Base-by-base conservation (phyloP, 441 rosid genomes). In the Cnidoscolus chayamansa region DNA sequence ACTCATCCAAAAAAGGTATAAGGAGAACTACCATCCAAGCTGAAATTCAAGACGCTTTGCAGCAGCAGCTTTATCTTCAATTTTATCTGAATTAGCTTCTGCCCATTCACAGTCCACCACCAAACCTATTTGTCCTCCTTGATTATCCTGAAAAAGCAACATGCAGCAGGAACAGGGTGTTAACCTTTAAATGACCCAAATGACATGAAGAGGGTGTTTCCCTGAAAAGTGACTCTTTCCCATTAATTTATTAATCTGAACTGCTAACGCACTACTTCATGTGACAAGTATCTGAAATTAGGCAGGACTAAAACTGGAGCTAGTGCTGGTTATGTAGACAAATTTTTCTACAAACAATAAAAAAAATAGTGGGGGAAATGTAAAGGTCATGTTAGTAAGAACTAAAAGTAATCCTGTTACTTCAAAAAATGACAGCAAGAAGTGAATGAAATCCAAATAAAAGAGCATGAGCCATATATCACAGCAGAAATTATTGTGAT, bases 81-180 rank as follows among this genome's bases (percentile, higher is more conserved):
- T 40, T 78, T 77, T 84, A 55, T 86, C 93, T 3, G 97, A 87
- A 78, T 87, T 85, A 66, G 97, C 76, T 76, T 94, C 97, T 19
- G 97, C 91, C 98, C 98, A 92, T 83, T 94, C 98, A 82, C 95
- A 92, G 76, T 92, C 98, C 43, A 94, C 82, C 50, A 86, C 87
- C 70, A 89, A 69, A 69, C 97, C 98, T 60, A 94, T 80, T 74
- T 90, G 86, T 59, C 98, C 97, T 10, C 92, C 86, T 84, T 94
- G 98, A 71, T 77, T 82, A 53, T 89, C 95, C 98, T 94, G 81
- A 78, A 72, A 35, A 70, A 63, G 2, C 67, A 73, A 54, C 65
- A 74, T 25, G 15, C 67, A 73, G 63, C 61, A 72, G 51, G 10
- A 76, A 62, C 13, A 74, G 19, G 37, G 59, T 20, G 69, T 62